Base-by-base conservation (phyloP, 2,329 filamentous ascomycete species). In the Zalaria obscura region DNA sequence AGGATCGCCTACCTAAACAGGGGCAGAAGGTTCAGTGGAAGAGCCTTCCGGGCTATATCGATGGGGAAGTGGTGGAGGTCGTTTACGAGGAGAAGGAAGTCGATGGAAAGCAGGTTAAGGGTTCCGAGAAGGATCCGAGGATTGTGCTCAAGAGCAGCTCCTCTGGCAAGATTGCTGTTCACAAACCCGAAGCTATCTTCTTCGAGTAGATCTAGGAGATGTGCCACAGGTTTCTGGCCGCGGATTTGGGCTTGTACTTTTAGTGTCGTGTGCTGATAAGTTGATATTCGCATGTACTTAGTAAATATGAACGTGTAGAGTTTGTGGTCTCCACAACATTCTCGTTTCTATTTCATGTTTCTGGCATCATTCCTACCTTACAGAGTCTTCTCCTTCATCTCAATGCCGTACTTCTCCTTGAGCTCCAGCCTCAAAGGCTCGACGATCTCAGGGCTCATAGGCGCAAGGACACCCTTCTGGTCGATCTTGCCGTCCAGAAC, bases 381-480 rank as follows among this genome's bases (percentile, higher is more conserved):
- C 29, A 55, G 50, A 27, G 62, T 76, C 73, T 84, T 82, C 70
- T 86, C 80, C 50, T 72, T 74, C 65, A 83, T 72, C 60, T 72
- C 72, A 53, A 86, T 84, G 35, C 77, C 80, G 52, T 86, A 83
- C 55, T 85, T 76, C 61, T 83, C 76, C 71, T 81, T 78, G 45
- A 93, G 70, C 59, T 83, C 80, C 66, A 80, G 76, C 64, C 88
- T 79, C 52, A 93, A 64, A 32, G 83, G 80, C 54, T 73, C 71
- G 56, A 77, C 80, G 56, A 89, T 75, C 55, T 80, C 75, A 45
- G 72, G 69, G 52, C 67, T 78, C 73, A 89, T 83, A 10, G 84
- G 84, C 26, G 84, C 86, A 45, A 93, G 63, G 40, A 91, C 69
- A 59, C 59, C 59, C 44, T 52, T 55, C 29, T 60, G 51, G 42